These are phyloP conservation scores for Physocladia obscura DNA, from an alignment of 192 early-diverging fungal species.

Conservation along the genomic window DNA sequence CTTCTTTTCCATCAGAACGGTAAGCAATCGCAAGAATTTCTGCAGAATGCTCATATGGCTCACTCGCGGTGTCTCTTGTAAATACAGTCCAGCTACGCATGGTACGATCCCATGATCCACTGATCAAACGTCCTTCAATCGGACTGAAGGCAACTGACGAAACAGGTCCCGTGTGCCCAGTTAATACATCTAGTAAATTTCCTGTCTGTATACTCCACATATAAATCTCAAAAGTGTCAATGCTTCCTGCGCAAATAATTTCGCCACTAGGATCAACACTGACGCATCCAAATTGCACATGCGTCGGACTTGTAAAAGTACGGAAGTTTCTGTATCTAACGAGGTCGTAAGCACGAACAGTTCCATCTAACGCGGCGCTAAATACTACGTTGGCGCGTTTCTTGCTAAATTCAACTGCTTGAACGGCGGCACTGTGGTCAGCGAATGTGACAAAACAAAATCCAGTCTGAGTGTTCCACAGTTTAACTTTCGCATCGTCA, in stretches of 20 bases:
- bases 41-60: constrained; percentile 72
- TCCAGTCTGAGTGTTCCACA: constrained; percentile 94
- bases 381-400: constrained; percentile 91
- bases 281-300: constrained; percentile 89
- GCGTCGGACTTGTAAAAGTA: constrained; percentile 92
- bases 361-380: constrained; percentile 94
- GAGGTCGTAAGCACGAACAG: constrained; percentile 96
- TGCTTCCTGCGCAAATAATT: constrained; percentile 89
- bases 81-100: constrained; percentile 94
- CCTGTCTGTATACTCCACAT: constrained; percentile 99
- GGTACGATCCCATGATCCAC: constrained; percentile 90
- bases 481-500: constrained; percentile 95
- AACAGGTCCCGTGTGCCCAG: constrained; percentile 92
- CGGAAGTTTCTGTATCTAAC: constrained; percentile 98
- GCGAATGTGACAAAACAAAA: constrained; percentile 98
- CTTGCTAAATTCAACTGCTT: constrained; percentile 79
- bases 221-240: constrained; percentile 95
- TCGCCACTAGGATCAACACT: constrained; percentile 97
- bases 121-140: constrained; percentile 74
- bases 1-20: constrained; percentile 85
- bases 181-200: constrained; percentile 90
- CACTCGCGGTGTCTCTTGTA: constrained; percentile 75
- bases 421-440: constrained; percentile 82
- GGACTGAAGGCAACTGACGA: constrained; percentile 83
- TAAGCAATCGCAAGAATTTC: constrained; percentile 89